Base-by-base conservation (phyloP, 345 rosid species). In the Arabidopsis suecica region DNA sequence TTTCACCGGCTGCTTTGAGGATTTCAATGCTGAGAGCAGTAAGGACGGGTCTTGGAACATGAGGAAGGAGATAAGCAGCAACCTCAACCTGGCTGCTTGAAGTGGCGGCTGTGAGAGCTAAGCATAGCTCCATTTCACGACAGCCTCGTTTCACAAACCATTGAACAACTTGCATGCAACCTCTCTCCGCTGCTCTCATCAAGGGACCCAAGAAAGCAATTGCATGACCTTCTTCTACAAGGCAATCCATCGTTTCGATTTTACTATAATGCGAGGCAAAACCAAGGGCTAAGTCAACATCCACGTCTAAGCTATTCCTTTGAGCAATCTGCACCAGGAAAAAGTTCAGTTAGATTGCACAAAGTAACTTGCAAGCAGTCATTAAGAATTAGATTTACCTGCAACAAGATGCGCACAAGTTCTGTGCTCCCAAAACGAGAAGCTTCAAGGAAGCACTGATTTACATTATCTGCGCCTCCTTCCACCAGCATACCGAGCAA, bases 361-460 rank as follows among this genome's bases (percentile, higher is more conserved):
- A 70, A 51, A 56, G 47, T 18, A 56, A 47, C 44, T 44, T 54
- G 62, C 40, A 69, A 42, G 34, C n/a, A 49, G 60, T 37, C 34
- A 58, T 32, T 22, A 61, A 22, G 25, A 66, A 73, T 45, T 37
- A 56, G 3, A 61, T 34, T 69, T 79, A 91, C 98, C 98, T 89
- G 94, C 79, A 94, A 80, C 68, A 94, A 79, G 61, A 94, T 90
- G 70, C 97, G 93, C 57, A 94, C 98, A 55, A 94, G 97, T 83
- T 94, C 98, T 68, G 97, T 94, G 82, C 99, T 91, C 6, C 99
- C 99, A 64, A 95, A 95, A 50, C 97, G 93, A 59, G 99, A 95
- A 80, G 99, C 99, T 82, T 95, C 99, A 68, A 92, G 97, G 72
- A 95, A 95, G 79, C 97, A 91, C 82, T 91, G 97, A 28, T 92